phyloP scores from a whole-genome alignment of 192 early-diverging fungal species.

The Coemansia sp. region DNA sequence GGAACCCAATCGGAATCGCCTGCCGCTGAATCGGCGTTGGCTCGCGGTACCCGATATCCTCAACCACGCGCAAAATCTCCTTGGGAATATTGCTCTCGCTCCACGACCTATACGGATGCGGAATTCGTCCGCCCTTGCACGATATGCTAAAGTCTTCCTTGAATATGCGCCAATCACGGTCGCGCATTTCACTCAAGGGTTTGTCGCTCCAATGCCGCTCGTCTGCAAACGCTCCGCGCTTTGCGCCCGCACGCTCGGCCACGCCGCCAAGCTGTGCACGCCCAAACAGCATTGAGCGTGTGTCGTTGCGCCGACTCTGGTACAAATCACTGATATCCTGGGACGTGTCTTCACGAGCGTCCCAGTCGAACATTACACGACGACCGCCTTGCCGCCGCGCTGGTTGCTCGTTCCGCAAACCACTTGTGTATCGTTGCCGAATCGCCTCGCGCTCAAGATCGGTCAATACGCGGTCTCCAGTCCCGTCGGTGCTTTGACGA shows the following conservation, averaged over 20 bases:
- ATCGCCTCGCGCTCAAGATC: slow-evolving; percentile 66
- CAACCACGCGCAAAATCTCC: slow-evolving; percentile 73
- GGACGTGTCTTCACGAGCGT: slow-evolving; percentile 92
- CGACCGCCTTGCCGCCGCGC: slow-evolving; percentile 75
- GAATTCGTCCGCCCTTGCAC: slow-evolving; percentile 89
- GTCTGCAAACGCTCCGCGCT: slow-evolving; percentile 60
- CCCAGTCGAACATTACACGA: slow-evolving; percentile 99
- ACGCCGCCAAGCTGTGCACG: slow-evolving; percentile 53
- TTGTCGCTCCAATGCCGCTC: slow-evolving; percentile 97
- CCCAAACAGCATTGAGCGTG: slow-evolving; percentile 69
- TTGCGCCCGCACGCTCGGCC: not conserved
- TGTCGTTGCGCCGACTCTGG: slow-evolving; percentile 54
- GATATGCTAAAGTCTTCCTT: slow-evolving; percentile 97
- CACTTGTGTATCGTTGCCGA: slow-evolving; percentile 82
- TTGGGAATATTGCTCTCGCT: slow-evolving; percentile 73
- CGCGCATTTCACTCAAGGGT: slow-evolving; percentile 83
- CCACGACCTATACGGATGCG: slow-evolving; percentile 89
- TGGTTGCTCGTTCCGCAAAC: slow-evolving; percentile 69
- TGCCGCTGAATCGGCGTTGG: slow-evolving; percentile 98
- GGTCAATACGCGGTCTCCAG: slow-evolving; percentile 47
- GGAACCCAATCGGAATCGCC: slow-evolving; percentile 92
- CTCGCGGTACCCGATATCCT: slow-evolving; percentile 83
- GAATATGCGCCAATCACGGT: slow-evolving; percentile 99
- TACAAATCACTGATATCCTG: slow-evolving; percentile 91
- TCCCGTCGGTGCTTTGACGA: slow-evolving; percentile 29